Conservation (phyloP, 768 basidiomycete species). For the Auricularia cornea region DNA sequence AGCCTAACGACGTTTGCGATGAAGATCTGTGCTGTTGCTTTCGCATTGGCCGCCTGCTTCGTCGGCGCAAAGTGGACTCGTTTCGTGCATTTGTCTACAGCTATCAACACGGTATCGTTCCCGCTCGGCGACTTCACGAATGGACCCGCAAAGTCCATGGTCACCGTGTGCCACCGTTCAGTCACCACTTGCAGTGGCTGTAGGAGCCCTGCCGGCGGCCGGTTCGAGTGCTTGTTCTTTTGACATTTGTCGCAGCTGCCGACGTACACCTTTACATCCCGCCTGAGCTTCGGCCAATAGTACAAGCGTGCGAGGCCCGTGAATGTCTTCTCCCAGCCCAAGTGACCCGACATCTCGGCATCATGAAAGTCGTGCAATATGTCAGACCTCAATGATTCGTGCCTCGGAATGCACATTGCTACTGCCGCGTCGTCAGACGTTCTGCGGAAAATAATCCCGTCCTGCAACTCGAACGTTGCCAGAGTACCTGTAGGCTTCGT, state of each 20-base stretch:
- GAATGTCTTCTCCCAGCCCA: slow-evolving; percentile 12
- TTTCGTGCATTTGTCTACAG: slow-evolving; percentile 7
- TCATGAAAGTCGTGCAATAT: slow-evolving; percentile 17
- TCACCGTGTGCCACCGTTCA: slow-evolving; percentile 15
- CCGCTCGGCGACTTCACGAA: slow-evolving; percentile 12
- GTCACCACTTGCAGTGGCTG: slow-evolving; percentile 5
- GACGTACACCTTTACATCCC: slow-evolving; percentile 20
- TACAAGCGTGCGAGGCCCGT: slow-evolving; percentile 11
- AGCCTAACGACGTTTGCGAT: background rate
- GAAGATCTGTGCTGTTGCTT: background rate
- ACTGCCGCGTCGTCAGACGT: too few relatives aligned
- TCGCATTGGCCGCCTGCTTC: background rate
- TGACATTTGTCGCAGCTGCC: slow-evolving; percentile 18
- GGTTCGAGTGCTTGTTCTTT: slow-evolving; percentile 4
- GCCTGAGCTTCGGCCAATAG: slow-evolving; percentile 17
- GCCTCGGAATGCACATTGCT: too few relatives aligned
- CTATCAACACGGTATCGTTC: too few relatives aligned
- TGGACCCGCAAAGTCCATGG: slow-evolving; percentile 18
- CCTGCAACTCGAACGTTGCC: too few relatives aligned
- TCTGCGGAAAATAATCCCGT: too few relatives aligned
- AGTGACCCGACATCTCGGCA: slow-evolving; percentile 10
- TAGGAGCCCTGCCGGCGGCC: slow-evolving; percentile 4
- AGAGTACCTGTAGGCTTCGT: too few relatives aligned
- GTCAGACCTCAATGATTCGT: slow-evolving; percentile 1
- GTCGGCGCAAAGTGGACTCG: slow-evolving; percentile 16